These are phyloP conservation scores for Phytophthora fragariae DNA, from an alignment of 352 stramenopile species.

Conservation along the genomic window DNA sequence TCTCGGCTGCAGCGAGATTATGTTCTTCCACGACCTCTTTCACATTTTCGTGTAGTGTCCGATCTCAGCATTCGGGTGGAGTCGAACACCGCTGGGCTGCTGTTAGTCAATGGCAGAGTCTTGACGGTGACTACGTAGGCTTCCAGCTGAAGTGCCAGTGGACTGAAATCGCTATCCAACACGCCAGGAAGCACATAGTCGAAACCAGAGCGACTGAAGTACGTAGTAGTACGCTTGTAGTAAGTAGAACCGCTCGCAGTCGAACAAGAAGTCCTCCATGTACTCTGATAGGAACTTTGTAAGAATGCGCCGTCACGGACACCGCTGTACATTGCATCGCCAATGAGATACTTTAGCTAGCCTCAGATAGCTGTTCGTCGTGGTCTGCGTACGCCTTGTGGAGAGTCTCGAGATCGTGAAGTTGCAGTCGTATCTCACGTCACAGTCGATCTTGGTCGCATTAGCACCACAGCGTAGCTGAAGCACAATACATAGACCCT, in stretches of 20 bases:
- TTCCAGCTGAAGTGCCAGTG: slow-evolving; percentile 59
- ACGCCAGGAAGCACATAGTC: slow-evolving; percentile 90
- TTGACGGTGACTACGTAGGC: slow-evolving; percentile 89
- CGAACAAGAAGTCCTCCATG: slow-evolving; percentile 97
- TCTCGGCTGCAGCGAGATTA: slow-evolving; percentile 94
- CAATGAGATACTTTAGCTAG: slow-evolving; percentile 95
- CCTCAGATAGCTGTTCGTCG: slow-evolving; percentile 96
- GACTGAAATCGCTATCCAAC: slow-evolving; percentile 16
- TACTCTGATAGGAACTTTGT: slow-evolving; percentile 95
- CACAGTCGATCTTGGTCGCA: slow-evolving; percentile 97
- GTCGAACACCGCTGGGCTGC: slow-evolving; percentile 92
- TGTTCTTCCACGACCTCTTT: slow-evolving; percentile 93
- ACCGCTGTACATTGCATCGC: slow-evolving; percentile 97
- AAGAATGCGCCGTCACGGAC: slow-evolving; percentile 96
- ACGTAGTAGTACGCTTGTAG: slow-evolving; percentile 61
- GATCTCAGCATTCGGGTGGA: slow-evolving; percentile 96
- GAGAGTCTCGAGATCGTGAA: slow-evolving; percentile 95
- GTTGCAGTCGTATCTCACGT: slow-evolving; percentile 98
- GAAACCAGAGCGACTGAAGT: too few species aligned
- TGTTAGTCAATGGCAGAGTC: slow-evolving; percentile 93
- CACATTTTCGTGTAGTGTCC: slow-evolving; percentile 96
- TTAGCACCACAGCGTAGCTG: slow-evolving; percentile 95
- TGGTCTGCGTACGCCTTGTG: slow-evolving; percentile 93
- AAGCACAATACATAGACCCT: slow-evolving; percentile 97
- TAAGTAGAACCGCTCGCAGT: slow-evolving; percentile 95